A percentile compares a stretch with the other conserved stretches of the same genome.
Evolutionary conservation across 1,284 basidiomycete species (phyloP).

Genomic region (Ceratobasidium sp.): DNA sequence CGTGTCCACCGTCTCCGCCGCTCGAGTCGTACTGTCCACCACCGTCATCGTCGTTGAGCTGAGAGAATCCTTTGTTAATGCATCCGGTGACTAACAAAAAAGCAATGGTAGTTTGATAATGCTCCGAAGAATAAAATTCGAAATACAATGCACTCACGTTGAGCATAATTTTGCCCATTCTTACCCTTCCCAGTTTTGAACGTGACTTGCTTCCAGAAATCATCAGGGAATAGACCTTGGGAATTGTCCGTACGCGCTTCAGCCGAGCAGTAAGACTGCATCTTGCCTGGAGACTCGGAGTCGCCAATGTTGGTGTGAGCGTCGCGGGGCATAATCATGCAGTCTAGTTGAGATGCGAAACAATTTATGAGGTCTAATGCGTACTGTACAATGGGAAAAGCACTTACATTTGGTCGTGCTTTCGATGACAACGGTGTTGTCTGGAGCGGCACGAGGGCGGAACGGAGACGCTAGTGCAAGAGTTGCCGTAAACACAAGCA

Average conservation of each 20-base stretch:
- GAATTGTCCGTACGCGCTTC: conserved; percentile 25
- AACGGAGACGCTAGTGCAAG: conserved; percentile 18
- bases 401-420: conserved; percentile 25
- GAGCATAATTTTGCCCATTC: conserved; percentile 42
- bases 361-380: not conserved
- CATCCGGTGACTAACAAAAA: conserved; percentile 46
- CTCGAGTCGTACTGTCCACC: no score
- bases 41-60: conserved; percentile 51
- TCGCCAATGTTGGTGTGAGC: conserved; percentile 48
- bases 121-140: not conserved
- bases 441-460: conserved; percentile 26
- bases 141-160: conserved; percentile 34
- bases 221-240: conserved; percentile 46
- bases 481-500: conserved; percentile 2
- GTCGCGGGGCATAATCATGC: conserved; percentile 46
- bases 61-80: conserved; percentile 40
- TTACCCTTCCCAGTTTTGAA: conserved; percentile 43
- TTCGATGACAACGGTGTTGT: conserved; percentile 15
- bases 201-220: conserved; percentile 50
- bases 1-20: conserved; percentile 53
- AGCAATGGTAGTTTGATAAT: not conserved
- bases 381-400: not conserved
- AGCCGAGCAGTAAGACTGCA: conserved; percentile 50
- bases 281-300: conserved; percentile 47
- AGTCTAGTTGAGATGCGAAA: not conserved